A percentile compares a stretch with the other conserved stretches of the same genome.
Evolutionary conservation across 306 rosid species (phyloP).

Genomic region (Cajanus cajan): DNA sequence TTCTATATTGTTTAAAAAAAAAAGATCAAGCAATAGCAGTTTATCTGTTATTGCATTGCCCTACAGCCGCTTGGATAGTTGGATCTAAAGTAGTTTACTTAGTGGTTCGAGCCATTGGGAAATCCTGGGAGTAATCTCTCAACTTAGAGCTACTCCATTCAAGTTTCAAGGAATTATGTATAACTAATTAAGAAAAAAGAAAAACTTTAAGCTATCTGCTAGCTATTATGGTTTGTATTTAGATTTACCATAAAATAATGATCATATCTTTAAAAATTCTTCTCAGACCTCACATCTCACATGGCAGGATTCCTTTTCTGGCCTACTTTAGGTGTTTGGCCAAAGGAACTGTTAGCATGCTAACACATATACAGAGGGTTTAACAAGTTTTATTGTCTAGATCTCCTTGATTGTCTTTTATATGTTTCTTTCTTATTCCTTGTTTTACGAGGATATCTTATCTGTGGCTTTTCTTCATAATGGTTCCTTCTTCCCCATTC

Average conservation of each 20-base stretch:
- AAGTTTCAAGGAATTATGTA: not conserved
- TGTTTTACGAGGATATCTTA: constrained; percentile 2
- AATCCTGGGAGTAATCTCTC: not conserved
- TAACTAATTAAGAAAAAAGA: not conserved
- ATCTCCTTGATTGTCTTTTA: not conserved
- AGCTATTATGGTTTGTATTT: not conserved
- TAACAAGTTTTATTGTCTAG: not conserved
- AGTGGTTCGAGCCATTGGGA: not conserved
- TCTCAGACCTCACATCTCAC: not conserved
- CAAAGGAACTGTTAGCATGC: not conserved
- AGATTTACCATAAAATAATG: not conserved
- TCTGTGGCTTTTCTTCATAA: not conserved
- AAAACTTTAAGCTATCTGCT: not conserved
- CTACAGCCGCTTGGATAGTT: not conserved
- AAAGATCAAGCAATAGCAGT: not conserved
- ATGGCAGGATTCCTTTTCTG: not conserved
- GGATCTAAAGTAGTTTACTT: not conserved
- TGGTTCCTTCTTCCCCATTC: not conserved
- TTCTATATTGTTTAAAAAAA: not conserved
- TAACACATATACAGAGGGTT: not conserved
- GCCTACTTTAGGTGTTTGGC: not conserved
- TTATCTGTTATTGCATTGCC: not conserved
- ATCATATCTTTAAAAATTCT: not conserved
- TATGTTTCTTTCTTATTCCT: not conserved
- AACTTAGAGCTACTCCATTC: not conserved